phyloP scores from a whole-genome alignment of 1,139 yeast species.

The Komagataea norvegica region DNA sequence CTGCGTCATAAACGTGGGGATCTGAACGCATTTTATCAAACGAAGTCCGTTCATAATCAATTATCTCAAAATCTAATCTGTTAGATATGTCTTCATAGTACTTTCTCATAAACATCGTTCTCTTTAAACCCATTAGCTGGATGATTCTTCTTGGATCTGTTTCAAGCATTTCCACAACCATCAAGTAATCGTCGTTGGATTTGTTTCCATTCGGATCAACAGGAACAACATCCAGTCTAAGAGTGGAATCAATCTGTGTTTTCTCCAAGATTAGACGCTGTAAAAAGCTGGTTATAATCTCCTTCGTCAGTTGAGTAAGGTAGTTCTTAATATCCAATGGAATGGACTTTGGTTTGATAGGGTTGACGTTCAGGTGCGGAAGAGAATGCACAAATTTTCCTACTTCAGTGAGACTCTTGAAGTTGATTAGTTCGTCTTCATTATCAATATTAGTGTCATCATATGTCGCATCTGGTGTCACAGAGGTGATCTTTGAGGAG shows the following conservation, averaged over 20 bases:
- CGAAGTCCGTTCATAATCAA: conserved; percentile 4
- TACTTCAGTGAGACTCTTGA: background rate
- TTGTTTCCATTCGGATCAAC: too few species aligned
- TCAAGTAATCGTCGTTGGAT: too few species aligned
- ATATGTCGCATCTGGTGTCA: background rate
- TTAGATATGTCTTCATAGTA: background rate
- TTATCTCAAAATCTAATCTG: conserved; percentile 6
- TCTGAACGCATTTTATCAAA: background rate
- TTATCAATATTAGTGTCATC: background rate
- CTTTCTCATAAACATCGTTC: background rate
- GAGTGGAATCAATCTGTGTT: background rate
- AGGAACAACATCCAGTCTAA: background rate
- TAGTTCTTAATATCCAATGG: conserved; percentile 4
- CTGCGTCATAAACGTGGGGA: too few species aligned
- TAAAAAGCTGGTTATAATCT: conserved; percentile 1
- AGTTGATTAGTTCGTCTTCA: conserved; percentile 4
- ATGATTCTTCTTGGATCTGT: too few species aligned
- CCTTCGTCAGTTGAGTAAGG: conserved; percentile 2
- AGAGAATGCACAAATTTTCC: conserved; percentile 2
- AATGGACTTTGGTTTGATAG: conserved; percentile 1
- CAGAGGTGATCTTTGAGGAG: conserved; percentile 1
- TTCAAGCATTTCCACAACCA: too few species aligned
- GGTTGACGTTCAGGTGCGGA: conserved; percentile 1
- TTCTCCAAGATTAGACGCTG: background rate
- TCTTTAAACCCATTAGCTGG: too few species aligned